Base-by-base conservation (phyloP, 73 alveolate species). In the Paramecium pentaurelia region DNA sequence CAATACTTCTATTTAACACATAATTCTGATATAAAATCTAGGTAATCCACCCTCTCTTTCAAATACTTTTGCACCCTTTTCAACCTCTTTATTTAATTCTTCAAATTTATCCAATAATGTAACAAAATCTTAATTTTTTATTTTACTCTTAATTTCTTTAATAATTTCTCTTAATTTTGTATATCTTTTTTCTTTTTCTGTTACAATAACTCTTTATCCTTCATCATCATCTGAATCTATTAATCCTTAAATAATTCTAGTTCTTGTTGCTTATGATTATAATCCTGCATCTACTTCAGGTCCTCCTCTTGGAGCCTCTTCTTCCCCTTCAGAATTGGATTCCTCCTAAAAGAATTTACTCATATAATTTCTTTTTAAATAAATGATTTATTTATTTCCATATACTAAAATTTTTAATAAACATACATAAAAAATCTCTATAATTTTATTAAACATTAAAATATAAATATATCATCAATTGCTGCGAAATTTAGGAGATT, bases 171-270 rank as follows among this genome's bases (percentile, higher is more conserved):
- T 75, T 12, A 75, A 34, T 42, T 11, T 75, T n/a, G 32, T 14
- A 7, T n/a, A 38, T 75, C 88, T 30, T n/a, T 75, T 75, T 8
- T 75, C 88, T 10, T 75, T 75, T 34, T 75, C 88, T 25, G 88
- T 75, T 9, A 75, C 88, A 32, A 75, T 42, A 1, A 38, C 60
- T 18, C 88, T 75, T 16, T 75, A 8, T 10, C 68, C 88, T n/a
- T 34, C 70, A 75, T 75, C 88, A 38, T 75, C 88, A 34, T 64
- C 84, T 64, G 84, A 64, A 64, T 64, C 84, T 34, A 64, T 64
- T 64, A 64, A n/a, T 14, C 84, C 84, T 64, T 32, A 64, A 8
- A 64, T 64, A 32, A 64, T 64, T 64, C 47, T 64, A 6, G 45
- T 42, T 64, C 84, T 64, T 32, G 42, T 64, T 27, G 42, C 45